These are phyloP conservation scores for Dendrocalamus latiflorus DNA, from an alignment of 202 grass and related monocot genomes.

Conservation along the genomic window DNA sequence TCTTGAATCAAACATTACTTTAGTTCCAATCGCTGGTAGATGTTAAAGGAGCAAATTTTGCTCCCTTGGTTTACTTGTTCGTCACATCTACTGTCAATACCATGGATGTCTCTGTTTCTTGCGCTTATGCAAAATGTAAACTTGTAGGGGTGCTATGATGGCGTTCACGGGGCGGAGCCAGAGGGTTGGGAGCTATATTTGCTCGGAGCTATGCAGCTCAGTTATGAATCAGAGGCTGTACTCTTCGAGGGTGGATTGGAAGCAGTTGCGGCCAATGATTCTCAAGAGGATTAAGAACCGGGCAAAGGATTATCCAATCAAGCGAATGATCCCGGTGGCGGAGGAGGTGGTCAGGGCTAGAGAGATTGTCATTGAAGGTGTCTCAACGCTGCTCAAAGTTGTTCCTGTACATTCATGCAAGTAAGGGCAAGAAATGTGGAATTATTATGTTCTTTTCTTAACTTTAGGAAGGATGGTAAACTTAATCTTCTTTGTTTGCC, in stretches of 20 bases:
- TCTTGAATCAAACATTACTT: not conserved
- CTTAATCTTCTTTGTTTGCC: not conserved
- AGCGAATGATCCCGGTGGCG: slow-evolving; percentile 67
- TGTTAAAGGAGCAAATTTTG: not conserved
- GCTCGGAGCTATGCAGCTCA: slow-evolving; percentile 29
- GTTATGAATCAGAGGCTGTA: slow-evolving; percentile 41
- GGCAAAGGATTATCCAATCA: slow-evolving; percentile 64
- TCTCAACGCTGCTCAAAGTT: too few species aligned
- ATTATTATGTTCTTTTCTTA: not conserved
- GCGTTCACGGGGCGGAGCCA: slow-evolving; percentile 23
- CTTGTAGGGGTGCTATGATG: slow-evolving; percentile 39
- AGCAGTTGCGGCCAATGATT: slow-evolving; percentile 78
- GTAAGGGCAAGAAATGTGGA: slow-evolving; percentile 43
- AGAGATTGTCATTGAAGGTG: slow-evolving; percentile 49
- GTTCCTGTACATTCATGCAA: slow-evolving; percentile 81
- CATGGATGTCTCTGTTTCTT: not conserved
- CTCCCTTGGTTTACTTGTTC: not conserved
- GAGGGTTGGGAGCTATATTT: slow-evolving; percentile 24
- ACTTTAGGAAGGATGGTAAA: not conserved
- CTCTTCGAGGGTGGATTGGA: slow-evolving; percentile 81
- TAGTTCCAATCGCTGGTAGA: not conserved
- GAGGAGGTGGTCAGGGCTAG: slow-evolving; percentile 61
- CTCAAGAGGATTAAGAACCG: slow-evolving; percentile 73
- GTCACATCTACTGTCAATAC: not conserved
- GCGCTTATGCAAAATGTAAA: not conserved